Percentiles rank a stretch among this genome's conserved stretches.
phyloP scores from a whole-genome alignment of 345 rosid species.

The thale cress (Arabidopsis thaliana) region TAIR10.1 NC_003070.9:20948001-20948500 shows the following conservation, averaged over 20 bases:
- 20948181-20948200: constrained; percentile 16
- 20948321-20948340: constrained; percentile 19
- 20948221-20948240: constrained; percentile 27
- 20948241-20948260: constrained; percentile 42
- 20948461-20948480: constrained; percentile 36
- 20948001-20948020: not conserved
- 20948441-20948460: not conserved
- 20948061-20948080: constrained; percentile 23
- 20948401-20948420: constrained; percentile 33
- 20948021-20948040: not conserved
- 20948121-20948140: constrained; percentile 22
- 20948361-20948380: constrained; percentile 30
- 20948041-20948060: constrained; percentile 6
- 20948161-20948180: constrained; percentile 1
- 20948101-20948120: constrained; percentile 4
- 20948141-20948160: not conserved
- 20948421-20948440: constrained; percentile 21
- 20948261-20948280: constrained; percentile 16
- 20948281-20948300: constrained; percentile 25
- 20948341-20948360: not conserved
- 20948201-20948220: constrained; percentile 29
- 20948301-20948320: constrained; percentile 30
- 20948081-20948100: constrained; percentile 27
- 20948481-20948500: constrained; percentile 38
- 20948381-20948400: constrained; percentile 25